Base-by-base conservation (phyloP, 2,329 filamentous ascomycete species). In the Colletotrichum aenigma region DNA sequence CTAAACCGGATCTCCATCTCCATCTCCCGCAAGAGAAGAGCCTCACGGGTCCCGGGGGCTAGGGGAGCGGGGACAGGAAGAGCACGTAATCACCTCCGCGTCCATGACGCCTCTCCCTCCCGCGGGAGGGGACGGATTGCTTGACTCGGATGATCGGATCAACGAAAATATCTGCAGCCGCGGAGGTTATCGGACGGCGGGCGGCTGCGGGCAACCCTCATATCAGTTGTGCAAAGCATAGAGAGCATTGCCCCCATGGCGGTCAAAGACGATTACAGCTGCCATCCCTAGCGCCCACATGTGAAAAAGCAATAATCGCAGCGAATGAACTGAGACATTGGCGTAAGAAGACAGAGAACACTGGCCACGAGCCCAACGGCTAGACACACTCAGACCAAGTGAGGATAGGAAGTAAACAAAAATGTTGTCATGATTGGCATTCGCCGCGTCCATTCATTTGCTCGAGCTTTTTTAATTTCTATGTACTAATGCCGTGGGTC, bases 361-460 rank as follows among this genome's bases (percentile, higher is more conserved):
- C 43, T 24, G 12, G 9, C 73, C 69, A 72, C 73, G 69, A 75
- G 69, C 62, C n/a, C 32, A 75, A 75, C 73, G 73, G 69, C 70
- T 7, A n/a, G 21, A 61, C 15, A 24, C 30, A 48, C 21, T 7
- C 26, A 34, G 26, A 24, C n/a, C 7, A 52, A 15, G 21, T 10
- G 38, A 5, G 3, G 10, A 21, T 6, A 3, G 18, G 16, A 24
- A 64, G 12, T 28, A 28, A 12, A 64, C 13, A 70, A 16, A 21
- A 13, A 36, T 30, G 38, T 48, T 48, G 12, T 75, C 68, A 60
- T 66, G 60, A 67, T 73, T 73, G 73, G 73, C 69, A 38, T 70
- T 58, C 38, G 73, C 73, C 72, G 34, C 4, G 62, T 66, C 73
- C 69, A 75, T 75, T 73, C 64, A 64, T 75, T 71, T 71, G 69